Conservation (phyloP, 768 basidiomycete genomes). For the Mycena filopes region DNA sequence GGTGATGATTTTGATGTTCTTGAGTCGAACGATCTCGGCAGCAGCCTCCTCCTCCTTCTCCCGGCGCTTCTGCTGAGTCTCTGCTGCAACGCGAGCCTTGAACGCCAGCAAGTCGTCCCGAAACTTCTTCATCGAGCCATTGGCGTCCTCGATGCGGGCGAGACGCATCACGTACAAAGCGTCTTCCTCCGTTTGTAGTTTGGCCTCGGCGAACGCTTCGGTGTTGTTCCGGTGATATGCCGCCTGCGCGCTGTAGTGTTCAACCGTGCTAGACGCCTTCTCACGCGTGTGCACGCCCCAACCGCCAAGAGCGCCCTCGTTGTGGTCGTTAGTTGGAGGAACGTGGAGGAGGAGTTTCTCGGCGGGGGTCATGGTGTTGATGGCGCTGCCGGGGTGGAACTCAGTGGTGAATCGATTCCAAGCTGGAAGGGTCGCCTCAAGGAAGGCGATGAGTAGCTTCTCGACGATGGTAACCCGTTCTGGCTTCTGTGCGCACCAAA, state of each 20-base stretch:
- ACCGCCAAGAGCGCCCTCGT: not conserved
- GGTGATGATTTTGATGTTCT: not conserved
- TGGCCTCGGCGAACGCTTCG: not conserved
- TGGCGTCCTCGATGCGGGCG: conserved; percentile 1
- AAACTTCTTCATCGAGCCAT: not conserved
- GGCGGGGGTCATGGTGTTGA: not conserved
- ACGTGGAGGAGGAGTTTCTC: not conserved
- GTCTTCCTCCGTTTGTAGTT: conserved; percentile 3
- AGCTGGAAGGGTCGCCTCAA: not conserved
- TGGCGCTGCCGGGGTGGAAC: not conserved
- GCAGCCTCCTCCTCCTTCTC: not conserved
- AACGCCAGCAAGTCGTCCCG: not conserved
- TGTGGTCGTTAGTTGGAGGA: not conserved
- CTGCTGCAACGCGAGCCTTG: not conserved
- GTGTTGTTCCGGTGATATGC: conserved; percentile 1
- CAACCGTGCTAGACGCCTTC: not conserved
- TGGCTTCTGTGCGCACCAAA: not conserved
- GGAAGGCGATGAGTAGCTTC: not conserved
- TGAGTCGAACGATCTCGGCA: not conserved
- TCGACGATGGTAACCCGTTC: not conserved
- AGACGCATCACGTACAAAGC: not conserved
- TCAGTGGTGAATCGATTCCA: not conserved
- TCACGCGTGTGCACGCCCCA: not conserved
- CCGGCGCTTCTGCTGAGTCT: not conserved
- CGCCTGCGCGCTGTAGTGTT: not conserved